Conservation (phyloP, 2,329 filamentous ascomycete species). For the Cladosporium sp. region DNA sequence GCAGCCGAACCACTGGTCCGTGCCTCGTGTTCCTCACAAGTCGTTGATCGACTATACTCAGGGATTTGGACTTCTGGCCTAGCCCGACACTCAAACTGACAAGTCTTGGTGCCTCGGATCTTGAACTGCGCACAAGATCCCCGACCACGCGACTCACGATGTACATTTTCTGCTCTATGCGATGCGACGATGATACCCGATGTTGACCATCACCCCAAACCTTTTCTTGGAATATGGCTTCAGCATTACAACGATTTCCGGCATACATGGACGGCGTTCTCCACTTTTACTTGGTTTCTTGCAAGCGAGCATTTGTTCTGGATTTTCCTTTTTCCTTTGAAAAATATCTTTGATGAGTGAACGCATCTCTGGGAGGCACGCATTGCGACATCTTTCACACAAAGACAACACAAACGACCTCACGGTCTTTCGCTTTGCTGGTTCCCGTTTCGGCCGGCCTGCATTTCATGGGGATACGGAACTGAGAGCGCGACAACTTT, state of each 20-base stretch:
- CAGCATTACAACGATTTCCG: constrained; percentile 25
- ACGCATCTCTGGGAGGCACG: constrained; percentile 15
- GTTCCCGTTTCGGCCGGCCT: constrained; percentile 5
- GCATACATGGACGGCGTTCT: constrained; percentile 53
- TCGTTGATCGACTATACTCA: constrained; percentile 27
- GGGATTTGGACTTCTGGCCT: constrained; percentile 39
- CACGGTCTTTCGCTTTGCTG: constrained; percentile 9
- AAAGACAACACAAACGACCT: constrained; percentile 11
- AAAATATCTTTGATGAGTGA: neutral
- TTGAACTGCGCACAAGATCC: constrained; percentile 38
- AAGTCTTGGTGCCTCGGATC: constrained; percentile 23
- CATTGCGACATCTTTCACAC: constrained; percentile 8
- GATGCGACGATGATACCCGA: constrained; percentile 37
- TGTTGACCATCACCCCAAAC: constrained; percentile 34
- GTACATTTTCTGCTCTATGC: constrained; percentile 34
- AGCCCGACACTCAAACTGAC: constrained; percentile 29
- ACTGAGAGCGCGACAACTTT: constrained; percentile 3
- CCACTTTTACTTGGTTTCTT: constrained; percentile 25
- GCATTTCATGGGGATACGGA: constrained; percentile 3
- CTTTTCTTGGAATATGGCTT: constrained; percentile 11
- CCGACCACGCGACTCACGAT: constrained; percentile 40
- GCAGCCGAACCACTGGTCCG: constrained; percentile 10
- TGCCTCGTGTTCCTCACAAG: constrained; percentile 10
- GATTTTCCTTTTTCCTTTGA: constrained; percentile 3
- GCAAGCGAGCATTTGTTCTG: constrained; percentile 15